These are phyloP conservation scores for Gynandropsis gynandra DNA, from an alignment of 345 rosid genomes.

Conservation along the genomic window DNA sequence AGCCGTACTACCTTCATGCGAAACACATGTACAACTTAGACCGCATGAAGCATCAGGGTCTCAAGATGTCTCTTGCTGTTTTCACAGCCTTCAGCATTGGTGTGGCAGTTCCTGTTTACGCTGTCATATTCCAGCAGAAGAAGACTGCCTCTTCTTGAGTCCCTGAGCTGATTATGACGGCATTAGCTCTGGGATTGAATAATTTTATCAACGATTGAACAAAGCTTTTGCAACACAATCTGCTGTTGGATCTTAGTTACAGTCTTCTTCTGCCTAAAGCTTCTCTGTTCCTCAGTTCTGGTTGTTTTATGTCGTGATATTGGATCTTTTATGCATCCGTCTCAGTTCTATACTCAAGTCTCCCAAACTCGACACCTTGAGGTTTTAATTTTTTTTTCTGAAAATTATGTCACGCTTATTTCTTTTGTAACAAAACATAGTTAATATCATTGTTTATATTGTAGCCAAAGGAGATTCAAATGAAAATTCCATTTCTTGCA, in stretches of 20 bases:
- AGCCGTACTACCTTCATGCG: conserved; percentile 75
- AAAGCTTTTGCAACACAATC: conserved; percentile 16
- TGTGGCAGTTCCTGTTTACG: conserved; percentile 70
- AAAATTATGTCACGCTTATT: too few relatives aligned
- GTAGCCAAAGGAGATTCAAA: too few relatives aligned
- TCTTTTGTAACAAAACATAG: too few relatives aligned
- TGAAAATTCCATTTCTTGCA: too few relatives aligned
- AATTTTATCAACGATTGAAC: conserved; percentile 19
- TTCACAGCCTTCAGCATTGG: conserved; percentile 89
- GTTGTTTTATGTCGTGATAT: conserved; percentile 16
- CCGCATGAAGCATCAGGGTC: conserved; percentile 67
- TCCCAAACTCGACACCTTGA: too few relatives aligned
- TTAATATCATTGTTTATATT: too few relatives aligned
- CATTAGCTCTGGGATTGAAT: conserved; percentile 9
- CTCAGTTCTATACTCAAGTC: too few relatives aligned
- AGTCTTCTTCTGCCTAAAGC: conserved; percentile 15
- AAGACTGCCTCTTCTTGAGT: conserved; percentile 67
- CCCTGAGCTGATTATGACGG: not conserved
- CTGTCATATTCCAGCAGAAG: conserved; percentile 92
- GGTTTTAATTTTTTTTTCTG: too few relatives aligned
- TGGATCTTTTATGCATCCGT: too few relatives aligned
- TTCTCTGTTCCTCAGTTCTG: conserved; percentile 1
- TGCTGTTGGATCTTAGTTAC: conserved; percentile 19
- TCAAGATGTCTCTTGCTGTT: conserved; percentile 82
- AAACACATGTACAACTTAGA: conserved; percentile 99